Percentiles rank a stretch among this genome's conserved stretches.
These are phyloP conservation scores for Straminergon stramineum DNA, from an alignment of 225 moss, liverwort and hornwort species.

Conservation along the genomic window DNA sequence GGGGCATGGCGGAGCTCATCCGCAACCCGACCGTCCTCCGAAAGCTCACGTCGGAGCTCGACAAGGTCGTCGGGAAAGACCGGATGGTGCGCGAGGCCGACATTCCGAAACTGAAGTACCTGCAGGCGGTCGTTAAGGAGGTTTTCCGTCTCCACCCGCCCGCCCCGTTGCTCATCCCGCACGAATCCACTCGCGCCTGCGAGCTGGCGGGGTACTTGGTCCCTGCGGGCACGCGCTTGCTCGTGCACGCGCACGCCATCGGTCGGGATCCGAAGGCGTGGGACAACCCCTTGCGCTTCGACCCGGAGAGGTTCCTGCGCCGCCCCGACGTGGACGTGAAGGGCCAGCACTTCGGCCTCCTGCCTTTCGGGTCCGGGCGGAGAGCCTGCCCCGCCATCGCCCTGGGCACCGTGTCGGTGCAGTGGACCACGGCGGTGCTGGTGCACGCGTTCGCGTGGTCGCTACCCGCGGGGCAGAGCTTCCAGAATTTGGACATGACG, in stretches of 20 bases:
- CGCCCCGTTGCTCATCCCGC: conserved; percentile 18
- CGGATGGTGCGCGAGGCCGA: conserved; percentile 11
- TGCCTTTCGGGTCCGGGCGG: conserved; percentile 35
- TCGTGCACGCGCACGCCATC: conserved; percentile 24
- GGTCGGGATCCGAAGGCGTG: conserved; percentile 4
- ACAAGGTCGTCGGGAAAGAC: conserved; percentile 3
- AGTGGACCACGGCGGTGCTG: conserved; percentile 15
- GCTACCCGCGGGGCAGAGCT: not conserved
- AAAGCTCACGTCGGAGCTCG: not conserved
- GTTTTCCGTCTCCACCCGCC: conserved; percentile 32
- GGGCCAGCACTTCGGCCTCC: conserved; percentile 6
- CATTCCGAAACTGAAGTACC: conserved; percentile 5
- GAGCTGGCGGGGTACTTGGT: conserved; percentile 16
- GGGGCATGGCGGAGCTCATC: conserved; percentile 28
- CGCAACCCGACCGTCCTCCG: not conserved
- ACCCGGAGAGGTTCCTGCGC: conserved; percentile 29
- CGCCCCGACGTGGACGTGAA: not conserved
- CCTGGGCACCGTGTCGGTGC: not conserved
- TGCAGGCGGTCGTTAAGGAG: conserved; percentile 38
- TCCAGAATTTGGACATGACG: conserved; percentile 8
- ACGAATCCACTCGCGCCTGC: not conserved
- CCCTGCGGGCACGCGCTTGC: conserved; percentile 24
- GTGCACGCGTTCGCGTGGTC: conserved; percentile 21
- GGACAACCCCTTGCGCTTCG: conserved; percentile 9
- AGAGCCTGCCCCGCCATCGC: conserved; percentile 12